These are phyloP conservation scores for Aphanomyces astaci DNA, from an alignment of 352 stramenopile species.

Conservation along the genomic window DNA sequence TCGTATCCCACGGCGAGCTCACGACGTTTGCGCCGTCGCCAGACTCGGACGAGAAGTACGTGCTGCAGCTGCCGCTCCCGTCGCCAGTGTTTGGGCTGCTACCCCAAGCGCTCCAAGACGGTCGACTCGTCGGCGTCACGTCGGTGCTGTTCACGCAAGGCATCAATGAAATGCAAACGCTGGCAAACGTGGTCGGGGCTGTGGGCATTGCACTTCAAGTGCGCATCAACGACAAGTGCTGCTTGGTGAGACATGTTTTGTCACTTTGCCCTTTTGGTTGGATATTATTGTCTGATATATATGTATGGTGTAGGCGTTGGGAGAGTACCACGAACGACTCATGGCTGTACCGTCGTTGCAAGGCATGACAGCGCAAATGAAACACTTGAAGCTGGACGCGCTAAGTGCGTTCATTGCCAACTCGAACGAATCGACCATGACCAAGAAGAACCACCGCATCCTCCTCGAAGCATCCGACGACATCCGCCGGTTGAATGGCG, in stretches of 20 bases:
- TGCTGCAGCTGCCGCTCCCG: conserved; percentile 61
- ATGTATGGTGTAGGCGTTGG: conserved; percentile 3
- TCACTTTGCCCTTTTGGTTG: conserved; percentile 27
- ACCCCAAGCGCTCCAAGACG: conserved; percentile 41
- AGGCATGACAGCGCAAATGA: conserved; percentile 10
- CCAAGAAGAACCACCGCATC: conserved; percentile 82
- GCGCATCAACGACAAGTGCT: conserved; percentile 79
- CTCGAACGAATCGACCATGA: conserved; percentile 30
- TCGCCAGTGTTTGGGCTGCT: conserved; percentile 50
- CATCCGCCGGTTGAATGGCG: conserved; percentile 87
- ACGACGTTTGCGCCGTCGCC: conserved; percentile 23
- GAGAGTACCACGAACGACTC: conserved; percentile 6
- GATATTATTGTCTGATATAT: neutral
- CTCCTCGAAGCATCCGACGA: conserved; percentile 73
- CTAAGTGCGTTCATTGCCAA: conserved; percentile 28
- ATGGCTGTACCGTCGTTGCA: conserved; percentile 1
- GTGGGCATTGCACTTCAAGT: conserved; percentile 71
- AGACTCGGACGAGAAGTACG: conserved; percentile 28
- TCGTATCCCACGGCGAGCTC: conserved; percentile 29
- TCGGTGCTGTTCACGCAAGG: conserved; percentile 83
- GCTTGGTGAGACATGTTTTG: conserved; percentile 35
- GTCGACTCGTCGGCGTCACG: conserved; percentile 58
- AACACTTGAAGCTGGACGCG: conserved; percentile 8
- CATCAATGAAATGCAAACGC: conserved; percentile 92
- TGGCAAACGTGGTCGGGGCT: conserved; percentile 84